Base-by-base conservation (phyloP, 2,329 filamentous ascomycete species). In the Fusarium nodosum region DNA sequence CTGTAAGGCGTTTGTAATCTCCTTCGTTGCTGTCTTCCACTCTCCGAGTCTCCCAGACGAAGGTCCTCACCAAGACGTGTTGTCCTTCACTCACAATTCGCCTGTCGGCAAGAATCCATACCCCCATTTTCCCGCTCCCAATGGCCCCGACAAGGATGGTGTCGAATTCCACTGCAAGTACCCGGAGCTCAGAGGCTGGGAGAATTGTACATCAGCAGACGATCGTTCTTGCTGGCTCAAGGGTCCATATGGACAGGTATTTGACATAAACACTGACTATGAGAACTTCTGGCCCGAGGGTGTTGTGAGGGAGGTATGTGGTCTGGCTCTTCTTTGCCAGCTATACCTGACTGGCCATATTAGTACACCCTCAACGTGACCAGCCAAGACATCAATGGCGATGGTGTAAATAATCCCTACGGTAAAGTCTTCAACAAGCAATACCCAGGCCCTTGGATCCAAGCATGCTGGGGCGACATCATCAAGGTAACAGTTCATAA, bases 401-500 rank as follows among this genome's bases (percentile, higher is more conserved):
- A 62, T n/a, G 59, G 59, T 12, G 38, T 61, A 0, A 41, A 61
- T 9, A 62, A 62, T 1, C 45, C 56, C 1, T 62, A 54, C 9
- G 56, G 59, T 6, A 61, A 62, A 39, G 56, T 61, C 12, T 77
- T 77, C 20, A 75, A 75, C 28, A 47, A 68, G 1, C 20, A 44
- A 15, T 77, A 76, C 33, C 75, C 75, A 3, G 75, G 75, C 0
- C 75, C 75, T 0, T 74, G 73, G 69, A 67, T 77, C 4, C 67
- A 77, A 22, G 75, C 75, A 0, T 76, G 74, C 12, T 77, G 75
- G 75, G 75, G 75, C 11, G 75, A 77, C 0, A 53, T 68, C 0
- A 74, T 73, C 8, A 73, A 31, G 22, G 7, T 51, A 28, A 51
- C 48, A 9, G 48, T 41, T 0, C 48, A 51, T 15, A 51, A 51